Evolutionary conservation across 2,329 filamentous ascomycete genomes (phyloP).

Genomic region (Epicoccum sorghinum): DNA sequence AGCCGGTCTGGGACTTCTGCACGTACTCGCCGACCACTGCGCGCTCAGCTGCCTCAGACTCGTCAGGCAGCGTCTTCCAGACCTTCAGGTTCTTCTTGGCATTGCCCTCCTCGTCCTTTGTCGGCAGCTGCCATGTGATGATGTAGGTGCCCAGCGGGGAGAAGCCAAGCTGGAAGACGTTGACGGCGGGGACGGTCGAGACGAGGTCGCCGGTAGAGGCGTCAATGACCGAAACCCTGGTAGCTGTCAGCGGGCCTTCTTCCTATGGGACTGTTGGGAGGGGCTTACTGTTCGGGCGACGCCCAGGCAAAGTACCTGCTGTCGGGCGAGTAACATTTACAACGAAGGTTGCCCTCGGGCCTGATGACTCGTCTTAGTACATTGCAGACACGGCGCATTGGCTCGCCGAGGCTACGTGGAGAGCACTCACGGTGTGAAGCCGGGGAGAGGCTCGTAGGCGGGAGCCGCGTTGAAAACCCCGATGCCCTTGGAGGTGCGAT

Average conservation of each 20-base stretch:
- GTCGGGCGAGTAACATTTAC: conserved; percentile 93
- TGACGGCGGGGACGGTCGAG: conserved; percentile 75
- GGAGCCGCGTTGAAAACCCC: conserved; percentile 91
- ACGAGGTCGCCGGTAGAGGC: conserved; percentile 76
- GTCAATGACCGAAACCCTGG: conserved; percentile 81
- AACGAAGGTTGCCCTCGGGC: conserved; percentile 93
- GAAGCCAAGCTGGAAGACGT: conserved; percentile 94
- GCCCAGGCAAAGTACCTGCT: conserved; percentile 97
- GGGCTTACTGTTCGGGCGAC: conserved; percentile 71
- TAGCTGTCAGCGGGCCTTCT: neutral
- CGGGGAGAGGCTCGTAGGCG: conserved; percentile 81
- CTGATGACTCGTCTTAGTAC: conserved; percentile 48
- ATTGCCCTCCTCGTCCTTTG: conserved; percentile 91
- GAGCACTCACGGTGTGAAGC: conserved; percentile 66
- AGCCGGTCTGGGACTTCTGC: conserved; percentile 92
- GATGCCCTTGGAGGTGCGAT: conserved; percentile 95
- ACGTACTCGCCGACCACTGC: conserved; percentile 84
- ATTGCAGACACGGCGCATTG: too few species aligned
- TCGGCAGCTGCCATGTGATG: conserved; percentile 94
- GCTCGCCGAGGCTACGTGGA: too few species aligned
- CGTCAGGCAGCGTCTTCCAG: conserved; percentile 82
- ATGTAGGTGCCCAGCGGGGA: conserved; percentile 90
- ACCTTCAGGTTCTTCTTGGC: conserved; percentile 97
- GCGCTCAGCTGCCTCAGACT: conserved; percentile 66
- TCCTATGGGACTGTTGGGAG: neutral